These are phyloP conservation scores for Backusella tuberculispora DNA, from an alignment of 192 early-diverging fungal species.

Conservation along the genomic window DNA sequence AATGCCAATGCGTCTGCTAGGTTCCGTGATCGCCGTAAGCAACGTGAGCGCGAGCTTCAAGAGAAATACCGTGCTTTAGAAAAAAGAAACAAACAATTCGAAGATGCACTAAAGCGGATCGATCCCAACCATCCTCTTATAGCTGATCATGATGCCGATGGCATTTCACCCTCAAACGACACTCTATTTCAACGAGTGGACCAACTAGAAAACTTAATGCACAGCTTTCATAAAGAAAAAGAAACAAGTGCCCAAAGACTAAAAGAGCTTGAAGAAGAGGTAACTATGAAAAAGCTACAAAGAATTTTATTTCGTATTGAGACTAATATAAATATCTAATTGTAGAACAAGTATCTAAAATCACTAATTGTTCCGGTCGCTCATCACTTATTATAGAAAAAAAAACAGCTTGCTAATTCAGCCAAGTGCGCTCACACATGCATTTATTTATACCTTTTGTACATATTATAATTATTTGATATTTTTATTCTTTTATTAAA, in stretches of 20 bases:
- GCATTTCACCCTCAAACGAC: not conserved
- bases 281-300: not conserved
- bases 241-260: slow-evolving; percentile 25
- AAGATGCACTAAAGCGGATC: slow-evolving; percentile 29
- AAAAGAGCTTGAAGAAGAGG: slow-evolving; percentile 40
- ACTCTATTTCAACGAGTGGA: slow-evolving; percentile 31
- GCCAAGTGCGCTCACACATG: not conserved
- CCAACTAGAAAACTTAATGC: slow-evolving; percentile 37
- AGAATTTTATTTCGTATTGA: not conserved
- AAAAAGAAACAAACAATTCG: slow-evolving; percentile 36
- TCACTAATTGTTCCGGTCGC: not conserved
- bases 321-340: not conserved
- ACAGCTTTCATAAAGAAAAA: slow-evolving; percentile 32
- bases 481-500: not conserved
- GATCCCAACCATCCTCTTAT: slow-evolving; percentile 20
- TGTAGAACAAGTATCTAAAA: slow-evolving; percentile 17
- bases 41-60: slow-evolving; percentile 61
- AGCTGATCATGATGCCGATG: no score
- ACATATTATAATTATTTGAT: not conserved
- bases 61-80: slow-evolving; percentile 58
- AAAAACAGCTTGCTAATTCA: no score
- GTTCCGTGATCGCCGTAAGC: slow-evolving; percentile 68
- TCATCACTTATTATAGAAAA: not conserved
- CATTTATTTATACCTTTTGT: slow-evolving; percentile 13
- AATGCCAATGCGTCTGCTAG: slow-evolving; percentile 68